phyloP scores from a whole-genome alignment of 805 yeast species.

The Millerozyma miso region DNA sequence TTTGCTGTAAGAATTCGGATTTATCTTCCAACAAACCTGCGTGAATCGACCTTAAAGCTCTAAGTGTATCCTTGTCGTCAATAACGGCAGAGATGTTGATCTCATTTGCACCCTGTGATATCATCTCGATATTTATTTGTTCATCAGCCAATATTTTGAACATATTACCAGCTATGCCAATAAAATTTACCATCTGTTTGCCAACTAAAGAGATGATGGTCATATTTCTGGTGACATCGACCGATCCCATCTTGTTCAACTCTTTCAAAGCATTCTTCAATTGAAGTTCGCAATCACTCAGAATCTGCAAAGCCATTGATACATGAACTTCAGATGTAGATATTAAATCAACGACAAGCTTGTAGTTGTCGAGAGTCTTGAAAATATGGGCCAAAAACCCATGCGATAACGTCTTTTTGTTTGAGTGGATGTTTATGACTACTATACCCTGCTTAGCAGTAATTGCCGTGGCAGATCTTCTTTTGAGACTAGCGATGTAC shows the following conservation, averaged over 20 bases:
- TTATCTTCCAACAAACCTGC: constrained; percentile 58
- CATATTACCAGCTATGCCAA: constrained; percentile 97
- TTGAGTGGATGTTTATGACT: constrained; percentile 89
- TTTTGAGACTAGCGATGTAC: constrained; percentile 39
- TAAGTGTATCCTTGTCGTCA: constrained; percentile 72
- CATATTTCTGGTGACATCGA: constrained; percentile 83
- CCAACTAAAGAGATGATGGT: constrained; percentile 94
- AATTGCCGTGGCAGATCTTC: constrained; percentile 87
- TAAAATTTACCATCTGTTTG: constrained; percentile 92
- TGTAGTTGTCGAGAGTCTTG: constrained; percentile 75
- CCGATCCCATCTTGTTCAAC: constrained; percentile 75
- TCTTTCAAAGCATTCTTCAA: constrained; percentile 74
- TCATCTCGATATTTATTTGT: constrained; percentile 93
- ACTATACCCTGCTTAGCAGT: constrained; percentile 91
- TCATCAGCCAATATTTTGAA: constrained; percentile 91
- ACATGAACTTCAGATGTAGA: constrained; percentile 98
- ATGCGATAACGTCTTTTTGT: constrained; percentile 86
- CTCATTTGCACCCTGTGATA: constrained; percentile 97
- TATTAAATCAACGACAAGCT: constrained; percentile 88
- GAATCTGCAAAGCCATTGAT: constrained; percentile 91
- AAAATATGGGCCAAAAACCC: constrained; percentile 93
- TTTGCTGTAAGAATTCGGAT: constrained; percentile 18
- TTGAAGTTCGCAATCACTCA: constrained; percentile 56
- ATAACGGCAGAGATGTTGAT: constrained; percentile 95
- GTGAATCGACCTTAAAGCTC: constrained; percentile 85